Conservation (phyloP, 257 asterid species). For the Rauvolfia tetraphylla region DNA sequence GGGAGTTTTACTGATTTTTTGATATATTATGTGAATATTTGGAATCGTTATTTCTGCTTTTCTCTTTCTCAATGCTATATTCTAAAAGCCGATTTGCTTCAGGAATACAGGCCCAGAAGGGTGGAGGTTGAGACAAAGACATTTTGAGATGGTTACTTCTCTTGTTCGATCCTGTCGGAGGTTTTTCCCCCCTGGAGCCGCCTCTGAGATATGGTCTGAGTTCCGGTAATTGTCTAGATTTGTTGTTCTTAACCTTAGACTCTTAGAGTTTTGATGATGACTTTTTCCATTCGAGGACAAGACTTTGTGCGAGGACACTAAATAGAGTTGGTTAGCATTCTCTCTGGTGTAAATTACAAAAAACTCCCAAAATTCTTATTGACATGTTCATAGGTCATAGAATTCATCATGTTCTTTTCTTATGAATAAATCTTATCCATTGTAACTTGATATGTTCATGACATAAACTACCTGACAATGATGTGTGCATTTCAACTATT, state of each 20-base stretch:
- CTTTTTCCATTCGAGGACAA: constrained; percentile 1
- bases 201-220: constrained; percentile 91
- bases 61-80: constrained; percentile 12
- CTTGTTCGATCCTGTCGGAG: constrained; percentile 90
- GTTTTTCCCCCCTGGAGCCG: constrained; percentile 86
- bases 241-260: neutral
- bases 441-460: neutral
- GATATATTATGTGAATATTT: neutral
- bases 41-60: neutral
- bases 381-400: neutral
- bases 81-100: constrained; percentile 28
- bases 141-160: constrained; percentile 79
- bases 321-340: no score
- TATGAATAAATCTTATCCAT: neutral
- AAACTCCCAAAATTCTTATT: neutral
- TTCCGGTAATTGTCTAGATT: constrained; percentile 52
- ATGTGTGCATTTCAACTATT: neutral
- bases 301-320: neutral
- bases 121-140: constrained; percentile 91
- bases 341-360: neutral
- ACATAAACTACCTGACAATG: neutral
- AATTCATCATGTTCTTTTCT: neutral
- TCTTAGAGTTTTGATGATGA: neutral
- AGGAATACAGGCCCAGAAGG: constrained; percentile 99
- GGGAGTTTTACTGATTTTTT: neutral